Evolutionary conservation across 2,329 filamentous ascomycete species (phyloP).

Genomic region (Fusarium pilosicola): DNA sequence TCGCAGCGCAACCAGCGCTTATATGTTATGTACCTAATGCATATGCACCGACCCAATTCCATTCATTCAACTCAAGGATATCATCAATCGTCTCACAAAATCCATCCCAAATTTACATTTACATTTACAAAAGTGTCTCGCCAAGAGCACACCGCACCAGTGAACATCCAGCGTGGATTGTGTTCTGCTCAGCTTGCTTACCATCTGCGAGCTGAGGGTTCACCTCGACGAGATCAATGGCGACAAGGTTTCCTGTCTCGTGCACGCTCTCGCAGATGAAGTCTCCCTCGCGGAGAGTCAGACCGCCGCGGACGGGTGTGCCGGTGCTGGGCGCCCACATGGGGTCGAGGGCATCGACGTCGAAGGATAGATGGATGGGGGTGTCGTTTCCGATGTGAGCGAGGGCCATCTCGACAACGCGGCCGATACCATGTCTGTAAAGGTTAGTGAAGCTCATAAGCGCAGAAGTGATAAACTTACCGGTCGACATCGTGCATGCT

Average conservation of each 20-base stretch:
- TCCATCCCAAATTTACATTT: background rate
- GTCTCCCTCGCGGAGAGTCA: slow-evolving; percentile 94
- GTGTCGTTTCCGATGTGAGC: slow-evolving; percentile 94
- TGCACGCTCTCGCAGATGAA: slow-evolving; percentile 93
- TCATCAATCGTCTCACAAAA: slow-evolving; percentile 24
- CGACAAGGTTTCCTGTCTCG: slow-evolving; percentile 79
- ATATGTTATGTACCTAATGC: slow-evolving; percentile 33
- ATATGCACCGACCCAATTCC: slow-evolving; percentile 36
- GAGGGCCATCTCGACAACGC: slow-evolving; percentile 97
- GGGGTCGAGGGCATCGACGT: slow-evolving; percentile 95
- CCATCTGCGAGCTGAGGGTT: slow-evolving; percentile 76
- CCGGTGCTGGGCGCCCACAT: slow-evolving; percentile 97
- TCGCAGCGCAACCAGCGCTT: slow-evolving; percentile 23
- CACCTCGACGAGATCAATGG: slow-evolving; percentile 85
- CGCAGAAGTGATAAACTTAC: slow-evolving; percentile 56
- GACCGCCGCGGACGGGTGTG: slow-evolving; percentile 89
- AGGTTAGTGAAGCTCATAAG: slow-evolving; percentile 3
- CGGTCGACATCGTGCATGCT: slow-evolving; percentile 98
- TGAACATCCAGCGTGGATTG: slow-evolving; percentile 88
- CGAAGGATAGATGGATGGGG: slow-evolving; percentile 96
- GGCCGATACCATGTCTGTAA: slow-evolving; percentile 85
- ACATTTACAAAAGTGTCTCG: slow-evolving; percentile 58
- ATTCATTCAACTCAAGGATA: slow-evolving; percentile 45
- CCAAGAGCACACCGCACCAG: slow-evolving; percentile 91
- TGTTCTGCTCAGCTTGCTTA: slow-evolving; percentile 79